Conservation (phyloP, 441 rosid genomes). For the Bocquillonia castaneifolia region DNA sequence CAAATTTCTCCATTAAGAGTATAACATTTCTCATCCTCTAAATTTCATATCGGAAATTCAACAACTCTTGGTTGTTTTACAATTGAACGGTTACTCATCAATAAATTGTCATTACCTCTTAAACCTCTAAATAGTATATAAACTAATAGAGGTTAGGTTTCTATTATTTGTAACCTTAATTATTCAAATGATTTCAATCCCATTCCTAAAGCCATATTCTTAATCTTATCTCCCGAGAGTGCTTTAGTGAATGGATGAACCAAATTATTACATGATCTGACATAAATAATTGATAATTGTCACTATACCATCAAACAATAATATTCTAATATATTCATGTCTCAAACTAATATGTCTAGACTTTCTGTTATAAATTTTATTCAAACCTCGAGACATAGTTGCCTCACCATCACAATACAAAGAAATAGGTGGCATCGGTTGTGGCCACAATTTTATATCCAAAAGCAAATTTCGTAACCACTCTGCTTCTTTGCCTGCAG, state of each 20-base stretch:
- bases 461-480: background rate
- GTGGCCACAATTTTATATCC: background rate
- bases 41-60: too few species aligned
- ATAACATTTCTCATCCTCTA: too few species aligned
- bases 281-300: background rate
- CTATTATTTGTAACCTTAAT: background rate
- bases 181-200: background rate
- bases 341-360: slow-evolving; percentile 1
- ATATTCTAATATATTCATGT: background rate
- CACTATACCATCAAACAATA: background rate
- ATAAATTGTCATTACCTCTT: background rate
- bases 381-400: background rate
- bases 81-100: too few species aligned
- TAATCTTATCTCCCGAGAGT: background rate
- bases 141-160: background rate
- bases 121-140: background rate
- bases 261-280: background rate
- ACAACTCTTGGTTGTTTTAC: background rate
- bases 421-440: background rate
- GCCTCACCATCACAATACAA: background rate
- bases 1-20: too few species aligned
- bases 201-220: too few species aligned
- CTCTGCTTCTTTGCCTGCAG: background rate
- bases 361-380: background rate
- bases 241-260: background rate